These are phyloP conservation scores for Coniochaeta hoffmannii DNA, from an alignment of 2,329 filamentous ascomycete genomes.

Conservation along the genomic window DNA sequence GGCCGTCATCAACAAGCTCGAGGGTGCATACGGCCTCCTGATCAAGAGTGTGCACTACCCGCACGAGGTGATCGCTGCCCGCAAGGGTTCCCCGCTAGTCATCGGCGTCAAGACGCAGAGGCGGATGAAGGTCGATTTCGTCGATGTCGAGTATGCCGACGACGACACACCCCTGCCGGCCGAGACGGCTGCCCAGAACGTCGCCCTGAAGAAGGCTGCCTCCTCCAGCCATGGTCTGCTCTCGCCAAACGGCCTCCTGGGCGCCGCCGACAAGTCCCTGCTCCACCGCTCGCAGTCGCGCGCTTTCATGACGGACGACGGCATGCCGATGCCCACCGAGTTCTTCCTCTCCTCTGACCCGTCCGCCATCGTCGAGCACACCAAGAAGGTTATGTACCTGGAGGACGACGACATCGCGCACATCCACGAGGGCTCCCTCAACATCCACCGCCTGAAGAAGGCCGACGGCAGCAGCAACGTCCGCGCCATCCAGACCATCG, in stretches of 20 bases:
- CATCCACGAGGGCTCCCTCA: constrained; percentile 97
- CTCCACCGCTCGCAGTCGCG: constrained; percentile 97
- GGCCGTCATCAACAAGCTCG: constrained; percentile 95
- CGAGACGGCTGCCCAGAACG: constrained; percentile 92
- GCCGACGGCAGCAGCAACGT: constrained; percentile 95
- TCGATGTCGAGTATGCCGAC: constrained; percentile 95
- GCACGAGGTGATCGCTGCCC: constrained; percentile 93
- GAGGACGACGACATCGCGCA: constrained; percentile 99
- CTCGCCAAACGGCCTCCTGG: constrained; percentile 63
- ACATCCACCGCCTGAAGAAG: constrained; percentile 98
- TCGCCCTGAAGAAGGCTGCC: constrained; percentile 84
- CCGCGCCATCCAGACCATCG: constrained; percentile 94
- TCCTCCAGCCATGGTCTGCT: constrained; percentile 69
- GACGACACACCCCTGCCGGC: constrained; percentile 78
- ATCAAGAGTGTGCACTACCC: constrained; percentile 99
- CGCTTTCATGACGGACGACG: constrained; percentile 97
- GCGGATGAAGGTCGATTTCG: constrained; percentile 99
- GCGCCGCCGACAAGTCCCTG: constrained; percentile 93
- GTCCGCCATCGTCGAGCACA: constrained; percentile 97
- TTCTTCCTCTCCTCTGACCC: constrained; percentile 99
- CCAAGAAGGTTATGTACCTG: constrained; percentile 99
- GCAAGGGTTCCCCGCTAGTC: constrained; percentile 96
- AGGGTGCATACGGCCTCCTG: constrained; percentile 94
- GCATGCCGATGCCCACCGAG: constrained; percentile 94
- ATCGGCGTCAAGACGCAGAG: constrained; percentile 94